Evolutionary conservation across 140 eudicot genomes (phyloP).

Genomic region (Erigeron philadelphicus): DNA sequence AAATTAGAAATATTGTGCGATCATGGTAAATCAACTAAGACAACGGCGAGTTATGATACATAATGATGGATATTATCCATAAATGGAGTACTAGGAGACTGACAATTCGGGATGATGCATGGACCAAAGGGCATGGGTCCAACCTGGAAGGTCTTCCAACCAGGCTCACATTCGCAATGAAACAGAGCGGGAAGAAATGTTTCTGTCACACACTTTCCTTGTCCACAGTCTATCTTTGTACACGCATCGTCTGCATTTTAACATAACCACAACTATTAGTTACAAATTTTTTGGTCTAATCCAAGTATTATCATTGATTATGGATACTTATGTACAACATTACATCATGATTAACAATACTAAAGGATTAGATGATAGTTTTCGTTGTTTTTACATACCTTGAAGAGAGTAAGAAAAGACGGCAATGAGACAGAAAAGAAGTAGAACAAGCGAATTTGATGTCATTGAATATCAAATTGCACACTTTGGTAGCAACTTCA

Average conservation of each 20-base stretch:
- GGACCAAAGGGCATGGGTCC: conserved; percentile 43
- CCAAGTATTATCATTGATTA: too few relatives aligned
- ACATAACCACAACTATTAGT: background rate
- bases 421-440: conserved; percentile 19
- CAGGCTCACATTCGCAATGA: conserved; percentile 49
- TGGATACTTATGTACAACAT: background rate
- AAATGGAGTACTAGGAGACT: conserved; percentile 26
- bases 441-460: conserved; percentile 9
- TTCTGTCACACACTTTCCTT: conserved; percentile 43
- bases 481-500: background rate
- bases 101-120: conserved; percentile 59
- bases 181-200: background rate
- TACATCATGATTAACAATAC: background rate
- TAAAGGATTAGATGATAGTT: background rate
- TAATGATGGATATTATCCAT: background rate
- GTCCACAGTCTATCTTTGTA: conserved; percentile 37
- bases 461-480: conserved; percentile 13
- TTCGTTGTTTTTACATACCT: conserved; percentile 14
- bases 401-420: conserved; percentile 33
- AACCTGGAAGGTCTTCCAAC: conserved; percentile 47
- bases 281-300: too few relatives aligned
- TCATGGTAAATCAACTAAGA: background rate
- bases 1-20: background rate
- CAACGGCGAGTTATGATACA: background rate
- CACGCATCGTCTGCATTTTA: conserved; percentile 29